Conservation (phyloP, 176 grass and related monocot genomes). For the Triticum dicoccoides region DNA sequence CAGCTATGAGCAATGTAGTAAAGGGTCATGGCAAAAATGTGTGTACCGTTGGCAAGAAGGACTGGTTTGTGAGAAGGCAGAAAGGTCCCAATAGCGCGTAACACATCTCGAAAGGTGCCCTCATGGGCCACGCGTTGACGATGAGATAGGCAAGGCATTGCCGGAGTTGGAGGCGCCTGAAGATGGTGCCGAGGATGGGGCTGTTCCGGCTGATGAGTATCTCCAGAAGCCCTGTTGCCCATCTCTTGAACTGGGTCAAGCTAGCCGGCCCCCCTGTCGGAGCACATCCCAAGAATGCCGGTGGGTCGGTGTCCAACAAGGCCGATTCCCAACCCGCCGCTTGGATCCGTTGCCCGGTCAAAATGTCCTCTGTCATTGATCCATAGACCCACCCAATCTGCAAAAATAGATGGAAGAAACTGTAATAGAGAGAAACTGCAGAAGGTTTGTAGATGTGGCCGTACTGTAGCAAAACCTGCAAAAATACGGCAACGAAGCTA, state of each 20-base stretch:
- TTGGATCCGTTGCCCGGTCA: conserved; percentile 38
- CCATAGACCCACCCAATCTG: conserved; percentile 48
- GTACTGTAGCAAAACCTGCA: background rate
- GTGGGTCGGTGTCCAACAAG: background rate
- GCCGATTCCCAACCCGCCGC: background rate
- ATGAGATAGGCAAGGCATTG: conserved; percentile 36
- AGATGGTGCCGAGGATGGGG: conserved; percentile 7
- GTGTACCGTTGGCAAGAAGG: conserved; percentile 59
- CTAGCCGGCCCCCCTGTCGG: conserved; percentile 29
- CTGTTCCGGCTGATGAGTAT: conserved; percentile 27
- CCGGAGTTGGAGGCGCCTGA: conserved; percentile 24
- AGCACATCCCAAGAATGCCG: conserved; percentile 20
- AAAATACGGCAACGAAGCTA: background rate
- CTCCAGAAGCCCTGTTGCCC: conserved; percentile 46
- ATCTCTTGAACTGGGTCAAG: conserved; percentile 54
- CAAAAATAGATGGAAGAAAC: background rate
- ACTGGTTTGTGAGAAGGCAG: conserved; percentile 36
- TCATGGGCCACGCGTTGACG: background rate
- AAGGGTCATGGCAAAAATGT: background rate
- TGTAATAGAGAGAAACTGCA: background rate
- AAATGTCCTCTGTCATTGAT: conserved; percentile 36
- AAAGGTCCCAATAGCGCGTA: conserved; percentile 48
- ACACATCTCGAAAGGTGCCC: conserved; percentile 40
- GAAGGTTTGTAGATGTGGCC: too few species aligned
- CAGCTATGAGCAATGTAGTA: background rate